phyloP scores from a whole-genome alignment of 2,329 filamentous ascomycete species.

The Scopulariopsis brevicaulis region DNA sequence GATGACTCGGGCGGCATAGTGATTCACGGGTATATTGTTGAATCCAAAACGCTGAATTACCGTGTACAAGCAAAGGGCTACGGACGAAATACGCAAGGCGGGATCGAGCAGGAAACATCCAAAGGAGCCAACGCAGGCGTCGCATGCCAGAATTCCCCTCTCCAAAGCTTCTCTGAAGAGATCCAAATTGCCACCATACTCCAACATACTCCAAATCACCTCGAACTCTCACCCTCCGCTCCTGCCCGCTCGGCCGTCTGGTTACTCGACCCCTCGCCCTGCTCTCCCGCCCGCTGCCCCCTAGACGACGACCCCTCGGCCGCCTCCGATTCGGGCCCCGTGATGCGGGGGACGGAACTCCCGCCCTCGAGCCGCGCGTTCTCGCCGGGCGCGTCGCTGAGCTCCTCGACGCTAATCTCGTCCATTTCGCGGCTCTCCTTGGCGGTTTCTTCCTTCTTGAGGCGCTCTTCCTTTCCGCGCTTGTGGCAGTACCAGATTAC shows the following conservation, averaged over 20 bases:
- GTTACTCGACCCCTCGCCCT: not conserved
- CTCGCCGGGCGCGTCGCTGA: not conserved
- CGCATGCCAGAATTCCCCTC: not conserved
- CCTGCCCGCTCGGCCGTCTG: not conserved
- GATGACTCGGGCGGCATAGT: not conserved
- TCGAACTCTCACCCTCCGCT: not conserved
- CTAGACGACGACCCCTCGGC: too few species aligned
- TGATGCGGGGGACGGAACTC: not conserved
- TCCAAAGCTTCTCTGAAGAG: not conserved
- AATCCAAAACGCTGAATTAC: not conserved
- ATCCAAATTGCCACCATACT: not conserved
- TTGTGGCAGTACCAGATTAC: conserved; percentile 99
- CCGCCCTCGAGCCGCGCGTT: not conserved
- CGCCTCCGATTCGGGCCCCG: not conserved
- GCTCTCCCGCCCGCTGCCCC: not conserved
- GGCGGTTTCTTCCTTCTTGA: conserved; percentile 43
- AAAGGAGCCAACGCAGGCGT: too few species aligned
- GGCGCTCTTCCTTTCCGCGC: conserved; percentile 73
- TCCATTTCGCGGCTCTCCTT: conserved; percentile 14
- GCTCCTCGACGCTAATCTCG: conserved; percentile 23
- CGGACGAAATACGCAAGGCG: not conserved
- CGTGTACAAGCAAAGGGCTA: not conserved
- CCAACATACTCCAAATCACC: not conserved
- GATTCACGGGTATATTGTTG: not conserved
- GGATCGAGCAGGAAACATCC: too few species aligned